Evolutionary conservation across 139 green algal species (phyloP), one percentile per base, ranked within the genome.

Genomic region (Chlorella sp.): DNA sequence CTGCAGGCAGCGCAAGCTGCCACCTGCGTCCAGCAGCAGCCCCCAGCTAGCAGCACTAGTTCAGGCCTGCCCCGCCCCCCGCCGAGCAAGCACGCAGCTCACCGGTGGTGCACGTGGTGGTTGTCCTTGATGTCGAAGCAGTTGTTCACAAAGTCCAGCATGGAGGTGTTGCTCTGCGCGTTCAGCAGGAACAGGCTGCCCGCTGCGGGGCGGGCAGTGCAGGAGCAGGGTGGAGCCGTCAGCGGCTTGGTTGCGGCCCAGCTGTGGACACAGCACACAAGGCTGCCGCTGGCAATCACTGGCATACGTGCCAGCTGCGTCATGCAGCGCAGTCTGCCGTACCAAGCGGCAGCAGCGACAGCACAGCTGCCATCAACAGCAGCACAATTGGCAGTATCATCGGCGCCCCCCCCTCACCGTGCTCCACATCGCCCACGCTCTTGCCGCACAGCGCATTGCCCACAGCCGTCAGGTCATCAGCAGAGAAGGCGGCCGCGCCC

Each of bases 41-140:
- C 25, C 21, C 60, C 26, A n/a, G 60, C 28, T n/a, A 30, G 63
- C 63, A 69, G 25, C 13, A 21, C n/a, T n/a, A n/a, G n/a, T n/a
- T n/a, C n/a, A n/a, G n/a, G n/a, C n/a, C n/a, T n/a, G n/a, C n/a
- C n/a, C n/a, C n/a, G n/a, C n/a, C n/a, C n/a, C n/a, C n/a, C n/a
- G n/a, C n/a, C n/a, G n/a, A n/a, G n/a, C n/a, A n/a, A n/a, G n/a
- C n/a, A n/a, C n/a, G n/a, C n/a, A n/a, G n/a, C 63, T 69, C 63
- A 69, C 63, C 63, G 65, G 65, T 72, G 65, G 65, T 72, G 65
- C 65, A 72, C 70, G 72, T 79, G 72, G 75, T 82, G 75, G 75
- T 13, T 55, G 75, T 71, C 75, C 88, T 89, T 41, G 74, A 81
- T 81, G 32, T 81, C 74, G n/a, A 81, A 81, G 30, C 30, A 69